These are phyloP conservation scores for Diatrype stigma DNA, from an alignment of 2,329 filamentous ascomycete species.

Conservation along the genomic window DNA sequence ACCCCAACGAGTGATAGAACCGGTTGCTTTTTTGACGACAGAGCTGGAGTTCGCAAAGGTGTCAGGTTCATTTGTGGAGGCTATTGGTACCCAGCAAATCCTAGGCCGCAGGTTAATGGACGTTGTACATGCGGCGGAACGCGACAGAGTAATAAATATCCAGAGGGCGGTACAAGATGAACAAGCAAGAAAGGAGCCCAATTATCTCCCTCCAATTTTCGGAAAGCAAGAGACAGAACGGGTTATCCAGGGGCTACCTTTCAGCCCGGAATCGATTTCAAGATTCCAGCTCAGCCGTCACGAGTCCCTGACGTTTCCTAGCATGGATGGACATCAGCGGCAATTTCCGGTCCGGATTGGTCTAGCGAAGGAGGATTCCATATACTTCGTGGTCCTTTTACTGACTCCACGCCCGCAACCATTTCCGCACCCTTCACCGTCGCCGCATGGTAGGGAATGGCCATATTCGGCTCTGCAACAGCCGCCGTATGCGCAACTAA, in stretches of 20 bases:
- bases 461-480: conserved; percentile 38
- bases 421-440: conserved; percentile 41
- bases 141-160: conserved; percentile 46
- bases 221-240: conserved; percentile 49
- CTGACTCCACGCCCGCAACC: conserved; percentile 35
- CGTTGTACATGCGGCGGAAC: conserved; percentile 47
- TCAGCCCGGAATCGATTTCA: conserved; percentile 48
- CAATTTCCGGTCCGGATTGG: conserved; percentile 49
- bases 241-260: conserved; percentile 51
- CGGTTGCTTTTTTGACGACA: conserved; percentile 54
- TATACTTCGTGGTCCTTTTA: conserved; percentile 57
- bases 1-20: conserved; percentile 40
- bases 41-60: conserved; percentile 55
- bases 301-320: conserved; percentile 52
- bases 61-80: conserved; percentile 52
- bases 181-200: conserved; percentile 53
- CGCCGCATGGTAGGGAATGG: conserved; percentile 40
- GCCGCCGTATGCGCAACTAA: conserved; percentile 38
- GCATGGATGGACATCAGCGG: conserved; percentile 47
- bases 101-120: conserved; percentile 50
- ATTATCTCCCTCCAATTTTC: conserved; percentile 62
- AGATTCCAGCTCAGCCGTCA: conserved; percentile 49
- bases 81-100: conserved; percentile 45
- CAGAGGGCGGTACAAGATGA: conserved; percentile 54
- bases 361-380: conserved; percentile 56